phyloP scores from a whole-genome alignment of 2,329 filamentous ascomycete species.

The Helotiales sp. region DNA sequence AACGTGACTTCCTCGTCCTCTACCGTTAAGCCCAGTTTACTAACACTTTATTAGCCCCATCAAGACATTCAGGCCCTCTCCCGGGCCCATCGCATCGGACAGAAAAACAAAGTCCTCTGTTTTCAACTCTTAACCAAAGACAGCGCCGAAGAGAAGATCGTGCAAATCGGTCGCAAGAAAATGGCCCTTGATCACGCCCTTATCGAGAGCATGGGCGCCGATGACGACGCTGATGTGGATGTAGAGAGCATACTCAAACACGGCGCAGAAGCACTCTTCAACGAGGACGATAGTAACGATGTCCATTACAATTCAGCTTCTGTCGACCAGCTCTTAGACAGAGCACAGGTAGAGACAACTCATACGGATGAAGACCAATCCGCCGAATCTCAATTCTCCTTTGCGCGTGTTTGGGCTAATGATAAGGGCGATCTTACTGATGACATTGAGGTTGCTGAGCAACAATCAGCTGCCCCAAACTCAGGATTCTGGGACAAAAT shows the following conservation, averaged over 20 bases:
- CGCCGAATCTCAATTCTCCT: conserved; percentile 80
- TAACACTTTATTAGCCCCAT: conserved; percentile 57
- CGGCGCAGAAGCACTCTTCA: conserved; percentile 84
- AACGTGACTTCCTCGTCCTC: conserved; percentile 21
- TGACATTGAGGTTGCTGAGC: conserved; percentile 52
- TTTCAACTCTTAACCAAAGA: conserved; percentile 91
- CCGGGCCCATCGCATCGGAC: conserved; percentile 92
- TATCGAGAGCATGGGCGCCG: conserved; percentile 85
- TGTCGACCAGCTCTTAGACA: conserved; percentile 89
- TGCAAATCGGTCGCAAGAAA: conserved; percentile 93
- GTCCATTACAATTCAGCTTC: conserved; percentile 80
- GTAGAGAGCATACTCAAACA: conserved; percentile 85
- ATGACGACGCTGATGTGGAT: conserved; percentile 77
- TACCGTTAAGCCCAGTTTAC: neutral
- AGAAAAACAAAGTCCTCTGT: conserved; percentile 92
- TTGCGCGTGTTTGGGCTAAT: conserved; percentile 90
- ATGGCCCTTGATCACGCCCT: conserved; percentile 94
- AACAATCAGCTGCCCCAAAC: conserved; percentile 57
- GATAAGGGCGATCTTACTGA: conserved; percentile 69
- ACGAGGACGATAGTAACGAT: conserved; percentile 68
- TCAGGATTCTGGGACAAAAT: conserved; percentile 88
- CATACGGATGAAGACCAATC: conserved; percentile 59
- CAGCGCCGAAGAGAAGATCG: conserved; percentile 91
- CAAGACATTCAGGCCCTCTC: conserved; percentile 96
- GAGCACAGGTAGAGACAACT: conserved; percentile 76